These are phyloP conservation scores for Penstemon eatonii DNA, from an alignment of 257 asterid genomes.

Conservation along the genomic window DNA sequence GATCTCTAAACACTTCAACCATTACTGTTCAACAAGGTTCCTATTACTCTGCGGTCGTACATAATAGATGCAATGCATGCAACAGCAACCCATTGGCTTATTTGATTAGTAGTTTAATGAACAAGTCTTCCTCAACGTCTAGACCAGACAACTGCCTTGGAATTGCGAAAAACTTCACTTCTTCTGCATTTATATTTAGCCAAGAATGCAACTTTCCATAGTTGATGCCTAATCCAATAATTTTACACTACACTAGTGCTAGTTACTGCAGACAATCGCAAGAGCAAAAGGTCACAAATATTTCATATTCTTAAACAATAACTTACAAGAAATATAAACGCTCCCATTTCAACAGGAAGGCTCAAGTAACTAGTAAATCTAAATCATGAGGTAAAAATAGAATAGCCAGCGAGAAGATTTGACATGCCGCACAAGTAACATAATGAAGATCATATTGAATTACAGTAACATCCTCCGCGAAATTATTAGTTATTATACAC, in stretches of 20 bases:
- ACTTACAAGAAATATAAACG: neutral
- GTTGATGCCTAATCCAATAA: neutral
- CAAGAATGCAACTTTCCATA: neutral
- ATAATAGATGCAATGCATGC: neutral
- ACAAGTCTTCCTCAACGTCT: neutral
- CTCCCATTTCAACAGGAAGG: neutral
- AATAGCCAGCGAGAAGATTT: too few relatives aligned
- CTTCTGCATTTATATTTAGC: neutral
- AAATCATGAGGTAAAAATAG: too few relatives aligned
- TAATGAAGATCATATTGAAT: too few relatives aligned
- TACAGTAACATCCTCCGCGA: too few relatives aligned
- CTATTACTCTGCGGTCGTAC: neutral
- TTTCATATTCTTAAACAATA: neutral
- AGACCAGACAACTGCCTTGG: slow-evolving; percentile 3
- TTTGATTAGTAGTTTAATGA: neutral
- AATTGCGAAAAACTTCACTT: neutral
- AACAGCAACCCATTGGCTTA: neutral
- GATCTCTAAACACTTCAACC: neutral
- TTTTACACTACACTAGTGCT: too few relatives aligned
- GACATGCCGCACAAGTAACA: too few relatives aligned
- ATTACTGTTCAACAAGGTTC: neutral
- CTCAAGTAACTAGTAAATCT: neutral
- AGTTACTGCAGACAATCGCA: neutral
- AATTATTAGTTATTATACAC: too few relatives aligned
- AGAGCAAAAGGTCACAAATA: neutral